These are phyloP conservation scores for Candida lessepsii DNA, from an alignment of 805 yeast species.

Conservation along the genomic window DNA sequence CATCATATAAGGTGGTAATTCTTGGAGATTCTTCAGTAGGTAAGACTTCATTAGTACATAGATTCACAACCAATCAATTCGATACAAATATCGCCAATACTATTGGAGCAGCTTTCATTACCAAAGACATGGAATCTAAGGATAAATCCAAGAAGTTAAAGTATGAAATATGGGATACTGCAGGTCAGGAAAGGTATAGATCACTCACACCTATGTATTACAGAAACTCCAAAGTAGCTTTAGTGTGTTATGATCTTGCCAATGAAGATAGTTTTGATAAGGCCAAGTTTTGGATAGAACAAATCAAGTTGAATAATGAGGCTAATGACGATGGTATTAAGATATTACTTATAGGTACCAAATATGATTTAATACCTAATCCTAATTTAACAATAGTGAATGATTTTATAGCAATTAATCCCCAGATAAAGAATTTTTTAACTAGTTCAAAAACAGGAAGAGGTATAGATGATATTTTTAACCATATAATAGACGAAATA, in stretches of 20 bases:
- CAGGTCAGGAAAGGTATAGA: slow-evolving; percentile 79
- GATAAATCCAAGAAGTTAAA: slow-evolving; percentile 42
- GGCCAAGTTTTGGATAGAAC: slow-evolving; percentile 90
- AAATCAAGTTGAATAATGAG: slow-evolving; percentile 43
- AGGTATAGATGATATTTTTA: slow-evolving; percentile 47
- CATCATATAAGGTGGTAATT: slow-evolving; percentile 40
- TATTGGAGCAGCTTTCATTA: slow-evolving; percentile 97
- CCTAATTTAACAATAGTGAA: slow-evolving; percentile 9
- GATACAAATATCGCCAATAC: slow-evolving; percentile 84
- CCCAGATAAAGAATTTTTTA: slow-evolving; percentile 22
- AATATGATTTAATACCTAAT: slow-evolving; percentile 56
- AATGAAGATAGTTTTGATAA: slow-evolving; percentile 52
- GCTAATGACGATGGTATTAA: slow-evolving; percentile 22
- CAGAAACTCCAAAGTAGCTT: slow-evolving; percentile 66
- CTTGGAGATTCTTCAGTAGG: slow-evolving; percentile 61
- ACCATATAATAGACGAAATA: slow-evolving; percentile 28
- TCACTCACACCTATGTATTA: slow-evolving; percentile 83
- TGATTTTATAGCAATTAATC: slow-evolving; percentile 19
- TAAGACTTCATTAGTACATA: slow-evolving; percentile 72
- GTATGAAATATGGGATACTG: slow-evolving; percentile 84
- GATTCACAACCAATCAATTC: slow-evolving; percentile 71
- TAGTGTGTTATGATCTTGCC: slow-evolving; percentile 83
- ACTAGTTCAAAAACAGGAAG: slow-evolving; percentile 74
- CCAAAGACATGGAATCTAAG: slow-evolving; percentile 52
- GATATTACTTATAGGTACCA: slow-evolving; percentile 74